These are phyloP conservation scores for Penicillium glabrum DNA, from an alignment of 2,329 filamentous ascomycete species.

Conservation along the genomic window DNA sequence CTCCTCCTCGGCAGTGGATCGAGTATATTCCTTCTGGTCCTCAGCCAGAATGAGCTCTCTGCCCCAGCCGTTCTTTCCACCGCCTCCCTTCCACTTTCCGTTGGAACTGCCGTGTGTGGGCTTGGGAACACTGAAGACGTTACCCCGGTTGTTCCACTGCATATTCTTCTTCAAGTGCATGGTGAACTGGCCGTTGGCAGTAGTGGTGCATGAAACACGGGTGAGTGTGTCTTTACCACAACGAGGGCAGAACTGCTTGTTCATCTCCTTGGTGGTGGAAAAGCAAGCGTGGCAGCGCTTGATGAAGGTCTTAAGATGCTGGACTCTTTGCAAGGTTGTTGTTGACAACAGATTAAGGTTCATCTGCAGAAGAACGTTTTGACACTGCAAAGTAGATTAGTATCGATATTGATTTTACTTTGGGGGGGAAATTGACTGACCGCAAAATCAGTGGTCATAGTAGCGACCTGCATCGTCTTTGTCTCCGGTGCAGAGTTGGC, in stretches of 20 bases:
- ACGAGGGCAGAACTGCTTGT: constrained; percentile 85
- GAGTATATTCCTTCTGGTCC: constrained; percentile 90
- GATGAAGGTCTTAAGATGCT: constrained; percentile 82
- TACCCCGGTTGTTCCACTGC: constrained; percentile 92
- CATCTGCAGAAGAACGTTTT: constrained; percentile 92
- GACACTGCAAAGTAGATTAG: constrained; percentile 42
- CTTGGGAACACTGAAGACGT: constrained; percentile 91
- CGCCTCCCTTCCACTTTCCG: constrained; percentile 67
- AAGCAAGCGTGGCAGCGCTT: constrained; percentile 95
- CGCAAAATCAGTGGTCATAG: constrained; percentile 91
- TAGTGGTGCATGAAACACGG: constrained; percentile 81
- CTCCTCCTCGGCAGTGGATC: constrained; percentile 62
- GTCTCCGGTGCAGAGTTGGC: constrained; percentile 51
- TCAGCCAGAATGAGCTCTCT: constrained; percentile 80
- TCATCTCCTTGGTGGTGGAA: constrained; percentile 76
- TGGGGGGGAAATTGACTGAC: constrained; percentile 53
- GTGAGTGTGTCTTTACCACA: constrained; percentile 88
- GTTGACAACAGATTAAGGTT: constrained; percentile 87
- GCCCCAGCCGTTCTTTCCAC: constrained; percentile 87
- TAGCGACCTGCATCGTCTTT: constrained; percentile 77
- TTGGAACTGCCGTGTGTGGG: constrained; percentile 77
- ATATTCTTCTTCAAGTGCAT: constrained; percentile 92
- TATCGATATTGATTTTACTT: not conserved
- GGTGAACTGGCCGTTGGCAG: constrained; percentile 74
- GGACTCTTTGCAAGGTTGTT: constrained; percentile 71